phyloP scores from a whole-genome alignment of 1,139 yeast species.

The Pichia sp. region DNA sequence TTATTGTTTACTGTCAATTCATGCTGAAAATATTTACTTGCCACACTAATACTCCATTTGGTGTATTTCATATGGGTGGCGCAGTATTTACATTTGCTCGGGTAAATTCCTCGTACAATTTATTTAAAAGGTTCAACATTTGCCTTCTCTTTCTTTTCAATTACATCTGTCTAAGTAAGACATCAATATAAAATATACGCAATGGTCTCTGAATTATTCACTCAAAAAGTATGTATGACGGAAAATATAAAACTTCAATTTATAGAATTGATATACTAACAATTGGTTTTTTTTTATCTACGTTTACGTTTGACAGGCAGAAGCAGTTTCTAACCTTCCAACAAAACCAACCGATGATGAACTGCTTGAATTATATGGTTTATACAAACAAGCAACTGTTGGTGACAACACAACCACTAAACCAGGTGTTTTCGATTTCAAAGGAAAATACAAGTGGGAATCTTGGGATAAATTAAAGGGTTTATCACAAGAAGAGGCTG shows the following conservation, averaged over 20 bases:
- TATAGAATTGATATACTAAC: neutral
- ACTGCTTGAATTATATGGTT: conserved; percentile 74
- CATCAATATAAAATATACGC: conserved; percentile 10
- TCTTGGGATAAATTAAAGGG: conserved; percentile 91
- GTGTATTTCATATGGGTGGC: too few species aligned
- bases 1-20: too few species aligned
- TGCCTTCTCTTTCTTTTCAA: neutral
- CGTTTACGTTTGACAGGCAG: too few species aligned
- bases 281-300: neutral
- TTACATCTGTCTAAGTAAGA: too few species aligned
- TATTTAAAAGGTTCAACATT: too few species aligned
- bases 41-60: too few species aligned
- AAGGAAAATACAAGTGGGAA: conserved; percentile 97
- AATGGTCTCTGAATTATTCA: conserved; percentile 51
- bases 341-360: conserved; percentile 83
- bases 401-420: conserved; percentile 86
- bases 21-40: too few species aligned
- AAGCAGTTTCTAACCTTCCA: conserved; percentile 67
- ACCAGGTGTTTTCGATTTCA: conserved; percentile 85
- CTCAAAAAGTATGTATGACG: conserved; percentile 46
- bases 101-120: too few species aligned
- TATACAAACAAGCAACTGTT: conserved; percentile 93
- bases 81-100: too few species aligned
- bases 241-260: neutral
- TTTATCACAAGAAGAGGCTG: conserved; percentile 83